Base-by-base conservation (phyloP, 257 asterid genomes). In the Jasminum sambac region DNA sequence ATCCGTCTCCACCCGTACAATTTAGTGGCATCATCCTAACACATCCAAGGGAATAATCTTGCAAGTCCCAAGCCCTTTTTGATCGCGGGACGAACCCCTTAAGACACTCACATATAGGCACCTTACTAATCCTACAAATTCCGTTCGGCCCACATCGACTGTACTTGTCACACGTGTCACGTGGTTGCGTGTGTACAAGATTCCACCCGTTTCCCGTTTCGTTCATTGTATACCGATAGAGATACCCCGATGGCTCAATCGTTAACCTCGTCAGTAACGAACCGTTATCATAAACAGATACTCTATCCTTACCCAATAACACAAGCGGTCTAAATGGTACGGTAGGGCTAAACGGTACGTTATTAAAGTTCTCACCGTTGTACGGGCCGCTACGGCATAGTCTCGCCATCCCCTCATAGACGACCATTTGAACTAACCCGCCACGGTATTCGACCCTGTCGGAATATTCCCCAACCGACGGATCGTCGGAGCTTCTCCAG, bases 401-500 rank as follows among this genome's bases (percentile, higher is more conserved):
- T 30, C 66, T 74, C 16, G 0, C 60, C 7, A 8, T 24, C 30
- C 72, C 73, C 39, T 8, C 69, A 38, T 7, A 66, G 26, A 68
- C 1, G 46, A 80, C 81, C 30, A 70, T 0, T 8, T 82, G 73
- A 19, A 82, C 76, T 72, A 79, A 25, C 17, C 78, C 4, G 36
- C 4, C 84, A 70, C 38, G 8, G 62, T 66, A 74, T 4, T 72
- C 79, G 4, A 83, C 68, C 52, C 41, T 67, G 37, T 0, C 11
- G 6, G 67, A 24, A 30, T 24, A 82, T 1, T 82, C 83, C 11
- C 85, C 85, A 0, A 72, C 64, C 2, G 87, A 81, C 17, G 87
- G 89, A 37, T 85, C 85, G 3, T 82, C 82, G 11, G 16, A 10
- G 1, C 37, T 67, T 69, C 40, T 82, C 89, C 89, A 84, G 0